phyloP scores from a whole-genome alignment of 2,329 filamentous ascomycete species.

The Geosmithia putterillii region DNA sequence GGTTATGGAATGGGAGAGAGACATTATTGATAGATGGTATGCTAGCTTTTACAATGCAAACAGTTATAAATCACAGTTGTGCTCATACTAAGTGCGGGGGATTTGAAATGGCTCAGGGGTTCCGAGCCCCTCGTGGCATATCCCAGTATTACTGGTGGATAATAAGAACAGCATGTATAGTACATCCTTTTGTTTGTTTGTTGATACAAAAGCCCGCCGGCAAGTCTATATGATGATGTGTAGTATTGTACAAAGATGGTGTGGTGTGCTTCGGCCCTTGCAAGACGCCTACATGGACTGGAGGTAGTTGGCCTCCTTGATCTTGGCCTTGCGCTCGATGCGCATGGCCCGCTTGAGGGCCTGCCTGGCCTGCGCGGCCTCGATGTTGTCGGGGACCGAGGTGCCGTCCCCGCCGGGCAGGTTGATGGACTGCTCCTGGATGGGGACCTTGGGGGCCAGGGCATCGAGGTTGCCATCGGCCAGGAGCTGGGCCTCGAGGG shows the following conservation, averaged over 20 bases:
- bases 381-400: conserved; percentile 29
- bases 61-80: not conserved
- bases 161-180: too few relatives aligned
- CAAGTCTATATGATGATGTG: too few relatives aligned
- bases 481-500: conserved; percentile 44
- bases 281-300: conserved; percentile 61
- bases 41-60: not conserved
- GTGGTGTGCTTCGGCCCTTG: not conserved
- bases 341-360: conserved; percentile 61
- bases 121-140: too few relatives aligned
- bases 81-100: too few relatives aligned
- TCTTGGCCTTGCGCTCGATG: conserved; percentile 59
- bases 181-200: too few relatives aligned
- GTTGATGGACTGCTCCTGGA: conserved; percentile 70
- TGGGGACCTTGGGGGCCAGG: conserved; percentile 55
- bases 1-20: not conserved
- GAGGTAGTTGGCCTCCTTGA: conserved; percentile 80
- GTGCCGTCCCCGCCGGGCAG: conserved; percentile 39
- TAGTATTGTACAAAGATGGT: conserved; percentile 12
- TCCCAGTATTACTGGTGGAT: too few relatives aligned
- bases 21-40: not conserved
- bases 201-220: too few relatives aligned
- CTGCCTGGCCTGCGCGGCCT: conserved; percentile 37
- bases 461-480: conserved; percentile 54
- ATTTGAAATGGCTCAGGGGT: too few relatives aligned